phyloP scores from a whole-genome alignment of 208 protist species.

The Entamoeba histolytica region DNA sequence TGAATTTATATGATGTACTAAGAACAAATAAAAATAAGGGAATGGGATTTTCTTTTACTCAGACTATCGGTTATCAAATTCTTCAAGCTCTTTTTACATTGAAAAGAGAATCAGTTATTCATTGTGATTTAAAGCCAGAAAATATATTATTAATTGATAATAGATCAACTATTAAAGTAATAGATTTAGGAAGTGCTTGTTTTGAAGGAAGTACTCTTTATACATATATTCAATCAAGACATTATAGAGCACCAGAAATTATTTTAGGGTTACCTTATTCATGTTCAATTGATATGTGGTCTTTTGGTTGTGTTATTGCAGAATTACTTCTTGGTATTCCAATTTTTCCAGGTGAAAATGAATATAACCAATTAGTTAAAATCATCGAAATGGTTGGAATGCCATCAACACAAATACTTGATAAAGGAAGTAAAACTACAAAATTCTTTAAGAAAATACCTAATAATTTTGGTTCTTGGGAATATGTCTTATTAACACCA shows the following conservation, averaged over 20 bases:
- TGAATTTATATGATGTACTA: slow-evolving; percentile 66
- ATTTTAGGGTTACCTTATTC: slow-evolving; percentile 69
- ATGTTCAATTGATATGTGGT: slow-evolving; percentile 88
- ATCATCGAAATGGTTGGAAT: not conserved
- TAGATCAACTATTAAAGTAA: not conserved
- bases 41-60: slow-evolving; percentile 32
- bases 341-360: slow-evolving; percentile 73
- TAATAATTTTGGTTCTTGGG: not conserved
- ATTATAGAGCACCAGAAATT: slow-evolving; percentile 72
- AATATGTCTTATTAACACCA: not conserved
- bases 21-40: slow-evolving; percentile 48
- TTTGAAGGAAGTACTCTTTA: slow-evolving; percentile 52
- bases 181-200: slow-evolving; percentile 19
- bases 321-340: slow-evolving; percentile 60
- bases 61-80: slow-evolving; percentile 27
- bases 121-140: slow-evolving; percentile 48
- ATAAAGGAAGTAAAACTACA: not conserved
- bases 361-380: slow-evolving; percentile 26
- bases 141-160: slow-evolving; percentile 44
- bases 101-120: slow-evolving; percentile 20
- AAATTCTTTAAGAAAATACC: not conserved
- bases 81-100: slow-evolving; percentile 6
- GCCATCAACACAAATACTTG: not conserved
- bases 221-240: slow-evolving; percentile 70
- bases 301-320: slow-evolving; percentile 82